Percentiles rank a stretch among this genome's conserved stretches.
These are phyloP conservation scores for Trichoderma afroharzianum DNA, from an alignment of 2,329 filamentous ascomycete genomes.

Conservation along the genomic window DNA sequence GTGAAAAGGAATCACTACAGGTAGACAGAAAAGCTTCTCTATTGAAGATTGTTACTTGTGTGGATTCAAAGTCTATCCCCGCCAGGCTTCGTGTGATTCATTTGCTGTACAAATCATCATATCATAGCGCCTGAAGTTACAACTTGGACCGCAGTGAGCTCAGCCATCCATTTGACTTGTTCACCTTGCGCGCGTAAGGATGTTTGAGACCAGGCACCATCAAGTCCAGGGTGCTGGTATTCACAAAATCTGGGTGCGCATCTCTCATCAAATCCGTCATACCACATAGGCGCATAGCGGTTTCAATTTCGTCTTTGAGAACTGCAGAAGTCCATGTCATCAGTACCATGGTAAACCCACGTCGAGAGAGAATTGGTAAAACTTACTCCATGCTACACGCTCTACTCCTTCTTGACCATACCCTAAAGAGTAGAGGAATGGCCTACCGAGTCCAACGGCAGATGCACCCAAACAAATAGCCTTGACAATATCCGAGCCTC, in stretches of 20 bases:
- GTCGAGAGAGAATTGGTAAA: fast-evolving
- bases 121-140: background rate
- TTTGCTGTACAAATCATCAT: background rate
- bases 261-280: slow-evolving; percentile 13
- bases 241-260: slow-evolving; percentile 10
- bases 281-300: slow-evolving; percentile 9
- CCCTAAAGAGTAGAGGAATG: background rate
- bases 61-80: background rate
- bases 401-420: slow-evolving; percentile 11
- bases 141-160: background rate
- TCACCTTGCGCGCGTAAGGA: slow-evolving; percentile 1
- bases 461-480: slow-evolving; percentile 6
- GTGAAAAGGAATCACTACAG: background rate
- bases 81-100: background rate
- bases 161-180: background rate
- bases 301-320: slow-evolving; percentile 9
- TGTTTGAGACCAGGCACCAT: slow-evolving; percentile 4
- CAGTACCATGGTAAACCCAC: background rate
- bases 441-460: slow-evolving; percentile 5
- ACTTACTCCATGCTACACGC: slow-evolving; percentile 5
- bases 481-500: slow-evolving; percentile 11
- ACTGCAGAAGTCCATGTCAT: background rate
- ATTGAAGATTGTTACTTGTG: background rate
- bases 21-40: background rate
- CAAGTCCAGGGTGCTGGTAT: slow-evolving; percentile 1